Base-by-base conservation (phyloP, 495 filamentous ascomycete species). In the Penicillium paxilli region DNA sequence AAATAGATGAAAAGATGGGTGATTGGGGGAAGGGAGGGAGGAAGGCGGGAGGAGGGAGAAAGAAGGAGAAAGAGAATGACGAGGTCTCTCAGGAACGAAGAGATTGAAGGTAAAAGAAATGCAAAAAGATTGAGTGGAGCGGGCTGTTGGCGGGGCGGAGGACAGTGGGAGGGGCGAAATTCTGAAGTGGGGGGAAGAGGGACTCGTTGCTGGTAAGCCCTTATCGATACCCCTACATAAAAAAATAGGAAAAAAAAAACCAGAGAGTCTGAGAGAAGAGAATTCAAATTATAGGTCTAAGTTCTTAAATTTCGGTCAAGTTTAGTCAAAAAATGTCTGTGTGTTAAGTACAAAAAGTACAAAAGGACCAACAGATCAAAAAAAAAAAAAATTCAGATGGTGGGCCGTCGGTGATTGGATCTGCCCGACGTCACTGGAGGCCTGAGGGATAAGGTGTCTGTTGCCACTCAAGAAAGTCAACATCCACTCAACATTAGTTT, bases 101-200 rank as follows among this genome's bases (percentile, higher is more conserved):
- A 68, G 55, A 64, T 69, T 71, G 59, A 66, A 65, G 65, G 52
- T 56, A 69, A 65, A 55, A 68, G 65, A 72, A 66, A 64, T 58
- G 49, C 59, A 65, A 69, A 72, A 70, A 72, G 68, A 59, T 64
- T 66, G 58, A 70, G 69, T 71, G 71, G 72, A 73, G 67, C 69
- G 64, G 35, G 35, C 48, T n/a, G n/a, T 58, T 70, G 66, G 68
- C 70, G 72, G 73, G 67, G 72, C 64, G 67, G 62, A 57, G 58
- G 67, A 70, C 64, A 65, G 62, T 54, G 58, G 55, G 65, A 67
- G 70, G 70, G 70, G 67, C 66, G 64, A 63, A 54, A 47, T 38
- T 38, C n/a, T 55, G 64, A 48, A 62, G 65, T 65, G 65, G 65
- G 60, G 64, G 58, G 68, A 16, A n/a, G n/a, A n/a, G n/a, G n/a